Percentiles rank a stretch among this genome's conserved stretches.
phyloP scores from a whole-genome alignment of 164 flowering plant genomes.

The Houttuynia cordata region DNA sequence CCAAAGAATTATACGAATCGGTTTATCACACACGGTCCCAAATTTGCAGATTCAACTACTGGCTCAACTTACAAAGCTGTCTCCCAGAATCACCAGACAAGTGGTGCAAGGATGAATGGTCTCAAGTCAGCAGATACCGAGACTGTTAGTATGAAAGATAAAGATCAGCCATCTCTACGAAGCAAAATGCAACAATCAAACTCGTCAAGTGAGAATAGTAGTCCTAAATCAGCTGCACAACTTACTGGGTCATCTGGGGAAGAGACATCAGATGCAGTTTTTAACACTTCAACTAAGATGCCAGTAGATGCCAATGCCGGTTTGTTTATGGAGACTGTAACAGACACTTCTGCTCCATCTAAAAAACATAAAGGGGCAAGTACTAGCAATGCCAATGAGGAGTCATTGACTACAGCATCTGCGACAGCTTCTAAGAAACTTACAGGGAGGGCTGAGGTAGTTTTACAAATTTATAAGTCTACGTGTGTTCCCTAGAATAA shows the following conservation, averaged over 20 bases:
- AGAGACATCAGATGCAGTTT: not conserved
- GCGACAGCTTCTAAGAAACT: constrained; percentile 1
- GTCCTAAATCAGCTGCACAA: not conserved
- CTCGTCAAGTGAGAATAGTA: not conserved
- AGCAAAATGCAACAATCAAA: not conserved
- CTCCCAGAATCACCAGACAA: not conserved
- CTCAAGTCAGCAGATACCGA: not conserved
- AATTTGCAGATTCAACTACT: not conserved
- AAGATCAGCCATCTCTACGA: not conserved
- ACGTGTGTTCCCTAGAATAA: not conserved
- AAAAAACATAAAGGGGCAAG: constrained; percentile 1
- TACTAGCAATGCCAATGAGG: not conserved
- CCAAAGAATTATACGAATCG: not conserved
- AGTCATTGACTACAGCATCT: constrained; percentile 1
- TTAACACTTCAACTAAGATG: not conserved
- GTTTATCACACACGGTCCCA: not conserved
- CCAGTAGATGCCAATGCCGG: not conserved
- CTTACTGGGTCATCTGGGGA: not conserved
- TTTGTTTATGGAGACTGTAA: not conserved
- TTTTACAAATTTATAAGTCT: not conserved
- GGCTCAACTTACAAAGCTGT: not conserved
- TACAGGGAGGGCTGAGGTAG: constrained; percentile 2
- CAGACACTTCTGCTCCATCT: not conserved
- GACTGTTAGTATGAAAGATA: not conserved
- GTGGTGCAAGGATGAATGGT: not conserved